Conservation (phyloP, 2,329 filamentous ascomycete species). For the Thielaviopsis populi region DNA sequence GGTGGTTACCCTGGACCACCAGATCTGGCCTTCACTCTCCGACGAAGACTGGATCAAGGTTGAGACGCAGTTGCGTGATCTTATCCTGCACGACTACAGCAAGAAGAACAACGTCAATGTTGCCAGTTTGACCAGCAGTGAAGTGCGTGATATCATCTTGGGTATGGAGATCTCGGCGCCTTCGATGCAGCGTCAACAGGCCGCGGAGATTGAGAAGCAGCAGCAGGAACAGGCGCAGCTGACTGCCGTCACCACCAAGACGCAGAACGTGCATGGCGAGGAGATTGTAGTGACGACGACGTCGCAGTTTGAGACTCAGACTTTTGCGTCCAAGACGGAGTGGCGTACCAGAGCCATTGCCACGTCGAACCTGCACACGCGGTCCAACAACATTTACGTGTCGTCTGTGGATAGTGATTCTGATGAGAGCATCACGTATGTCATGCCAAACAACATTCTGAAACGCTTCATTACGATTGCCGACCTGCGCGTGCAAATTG, state of each 20-base stretch:
- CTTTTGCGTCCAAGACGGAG: slow-evolving; percentile 96
- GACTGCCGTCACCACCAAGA: slow-evolving; percentile 95
- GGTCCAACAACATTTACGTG: slow-evolving; percentile 97
- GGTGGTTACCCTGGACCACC: slow-evolving; percentile 94
- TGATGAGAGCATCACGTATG: slow-evolving; percentile 73
- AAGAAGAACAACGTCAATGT: slow-evolving; percentile 99
- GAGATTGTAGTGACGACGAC: slow-evolving; percentile 98
- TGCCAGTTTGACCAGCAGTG: slow-evolving; percentile 85
- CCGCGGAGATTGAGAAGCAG: slow-evolving; percentile 97
- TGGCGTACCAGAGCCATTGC: slow-evolving; percentile 96
- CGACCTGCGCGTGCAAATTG: slow-evolving; percentile 89
- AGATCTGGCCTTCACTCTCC: slow-evolving; percentile 89
- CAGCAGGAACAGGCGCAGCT: slow-evolving; percentile 93
- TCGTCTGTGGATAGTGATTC: slow-evolving; percentile 87
- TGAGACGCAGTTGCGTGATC: slow-evolving; percentile 86
- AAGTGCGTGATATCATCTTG: slow-evolving; percentile 94
- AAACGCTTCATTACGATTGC: slow-evolving; percentile 97
- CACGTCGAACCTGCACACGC: slow-evolving; percentile 82
- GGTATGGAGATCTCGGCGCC: slow-evolving; percentile 99
- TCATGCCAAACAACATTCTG: slow-evolving; percentile 98
- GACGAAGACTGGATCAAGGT: slow-evolving; percentile 99
- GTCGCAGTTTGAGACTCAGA: slow-evolving; percentile 93
- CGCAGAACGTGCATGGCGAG: slow-evolving; percentile 89
- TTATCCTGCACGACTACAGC: slow-evolving; percentile 95
- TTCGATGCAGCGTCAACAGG: slow-evolving; percentile 95